Base-by-base conservation (phyloP, 1,139 yeast genomes). In the Suhomyces coccinellae region DNA sequence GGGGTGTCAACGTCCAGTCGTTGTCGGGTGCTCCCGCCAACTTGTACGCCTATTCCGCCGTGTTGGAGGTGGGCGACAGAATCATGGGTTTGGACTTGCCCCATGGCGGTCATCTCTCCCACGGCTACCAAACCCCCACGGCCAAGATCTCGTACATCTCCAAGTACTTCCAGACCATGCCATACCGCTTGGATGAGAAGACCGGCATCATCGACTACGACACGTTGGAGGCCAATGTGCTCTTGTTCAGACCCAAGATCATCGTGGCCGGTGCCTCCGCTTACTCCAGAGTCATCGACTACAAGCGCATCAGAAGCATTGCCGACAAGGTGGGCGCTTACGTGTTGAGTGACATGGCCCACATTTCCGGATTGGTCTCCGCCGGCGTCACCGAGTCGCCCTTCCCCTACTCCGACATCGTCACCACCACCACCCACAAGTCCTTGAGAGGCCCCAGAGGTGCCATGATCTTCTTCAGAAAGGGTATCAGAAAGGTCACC, bases 391-490 rank as follows among this genome's bases (percentile, higher is more conserved):
- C 91, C 40, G 89, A 85, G 45, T 85, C 96, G 40, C 98, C 98
- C 51, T 91, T 91, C 77, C 93, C 89, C 65, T 85, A 83, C 70
- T 88, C 97, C 43, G 98, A 91, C 65, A 87, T 91, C 54, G 98
- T 91, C 65, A 91, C 98, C 55, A 91, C 98, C 56, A 91, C 98
- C 50, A 90, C 98, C 43, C 98, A 91, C 76, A 91, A 91, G 75
- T 89, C 97, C 27, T 81, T 91, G 62, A 86, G 98, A 76, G 98
- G 98, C 38, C 98, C 98, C 69, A 87, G 98, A 79, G 98, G 98
- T 65, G 96, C 98, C 44, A 90, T 91, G 97, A 91, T 91, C 65
- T 91, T 91, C 76, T 91, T 81, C 79, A 87, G 97, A 80, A 86
- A 86, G 67, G 97, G 97, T 56, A 79, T 88, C 49, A 83, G 93